phyloP scores from a whole-genome alignment of 305 asterid genomes.

The Nicotiana rustica region DNA sequence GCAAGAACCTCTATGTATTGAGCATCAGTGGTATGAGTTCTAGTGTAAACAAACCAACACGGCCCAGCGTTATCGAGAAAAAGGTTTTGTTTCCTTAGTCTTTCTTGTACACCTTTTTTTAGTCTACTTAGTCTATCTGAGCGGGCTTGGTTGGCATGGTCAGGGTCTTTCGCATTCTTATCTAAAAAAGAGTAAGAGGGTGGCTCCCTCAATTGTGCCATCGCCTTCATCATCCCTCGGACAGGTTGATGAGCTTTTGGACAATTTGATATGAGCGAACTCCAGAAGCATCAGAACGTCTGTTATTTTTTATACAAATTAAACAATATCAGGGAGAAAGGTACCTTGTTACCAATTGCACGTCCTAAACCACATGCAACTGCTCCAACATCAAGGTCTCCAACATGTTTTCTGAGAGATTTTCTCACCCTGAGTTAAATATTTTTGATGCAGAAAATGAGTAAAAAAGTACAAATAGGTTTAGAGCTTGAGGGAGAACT shows the following conservation, averaged over 20 bases:
- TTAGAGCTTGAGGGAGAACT: slow-evolving; percentile 15
- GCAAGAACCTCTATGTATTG: background rate
- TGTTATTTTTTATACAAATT: background rate
- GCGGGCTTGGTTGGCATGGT: no score
- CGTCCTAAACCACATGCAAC: slow-evolving; percentile 99
- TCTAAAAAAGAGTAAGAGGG: no score
- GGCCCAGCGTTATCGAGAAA: no score
- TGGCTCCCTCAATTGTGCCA: no score
- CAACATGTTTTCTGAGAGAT: slow-evolving; percentile 77
- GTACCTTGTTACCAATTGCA: slow-evolving; percentile 96
- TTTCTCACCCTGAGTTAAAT: slow-evolving; percentile 81
- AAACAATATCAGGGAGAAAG: slow-evolving; percentile 25
- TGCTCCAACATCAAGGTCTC: slow-evolving; percentile 91
- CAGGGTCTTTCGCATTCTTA: no score
- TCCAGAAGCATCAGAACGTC: no score
- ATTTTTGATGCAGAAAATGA: slow-evolving; percentile 29
- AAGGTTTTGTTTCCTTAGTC: no score
- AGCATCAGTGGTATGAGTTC: background rate
- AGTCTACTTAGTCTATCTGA: no score
- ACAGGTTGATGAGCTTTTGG: no score
- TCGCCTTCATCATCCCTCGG: no score
- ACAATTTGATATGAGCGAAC: no score
- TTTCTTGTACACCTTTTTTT: no score
- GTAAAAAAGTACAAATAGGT: slow-evolving; percentile 8
- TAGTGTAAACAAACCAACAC: slow-evolving; percentile 23